A percentile compares a stretch with the other conserved stretches of the same genome.
Evolutionary conservation across 805 yeast species (phyloP).

Genomic region (Torulaspora gathmanii): DNA sequence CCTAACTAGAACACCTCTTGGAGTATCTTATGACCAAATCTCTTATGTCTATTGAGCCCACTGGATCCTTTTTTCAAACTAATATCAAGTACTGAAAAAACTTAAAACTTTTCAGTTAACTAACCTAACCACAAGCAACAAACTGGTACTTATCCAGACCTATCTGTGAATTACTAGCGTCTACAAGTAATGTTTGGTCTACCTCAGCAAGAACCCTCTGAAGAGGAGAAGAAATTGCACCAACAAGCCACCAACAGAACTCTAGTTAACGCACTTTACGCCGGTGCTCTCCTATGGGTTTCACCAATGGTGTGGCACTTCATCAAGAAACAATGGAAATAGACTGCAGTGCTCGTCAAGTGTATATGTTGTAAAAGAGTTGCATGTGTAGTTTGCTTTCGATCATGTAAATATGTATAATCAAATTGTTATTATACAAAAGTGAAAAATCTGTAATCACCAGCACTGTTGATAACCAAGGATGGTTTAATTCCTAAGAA

Average conservation of each 20-base stretch:
- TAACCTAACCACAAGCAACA: neutral
- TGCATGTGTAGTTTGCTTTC: conserved; percentile 10
- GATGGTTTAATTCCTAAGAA: neutral
- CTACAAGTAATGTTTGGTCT: conserved; percentile 40
- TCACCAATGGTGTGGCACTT: conserved; percentile 35
- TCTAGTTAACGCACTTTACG: conserved; percentile 52
- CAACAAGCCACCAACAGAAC: conserved; percentile 59
- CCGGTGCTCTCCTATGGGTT: conserved; percentile 60
- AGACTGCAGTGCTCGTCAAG: neutral
- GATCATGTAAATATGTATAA: conserved; percentile 8
- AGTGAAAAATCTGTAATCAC: neutral
- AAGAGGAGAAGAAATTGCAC: conserved; percentile 63
- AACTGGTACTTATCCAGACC: neutral
- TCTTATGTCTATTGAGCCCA: neutral
- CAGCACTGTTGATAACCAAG: neutral
- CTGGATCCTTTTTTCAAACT: conserved; percentile 3
- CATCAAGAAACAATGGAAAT: conserved; percentile 36
- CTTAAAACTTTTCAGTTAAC: conserved; percentile 3
- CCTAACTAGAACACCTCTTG: neutral
- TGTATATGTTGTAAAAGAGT: neutral
- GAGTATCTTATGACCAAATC: neutral
- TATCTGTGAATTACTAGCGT: neutral
- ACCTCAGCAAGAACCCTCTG: conserved; percentile 51
- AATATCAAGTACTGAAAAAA: neutral
- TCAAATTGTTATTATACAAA: neutral